These are phyloP conservation scores for Solanum lycopersicoides DNA, from an alignment of 257 asterid species.

Conservation along the genomic window DNA sequence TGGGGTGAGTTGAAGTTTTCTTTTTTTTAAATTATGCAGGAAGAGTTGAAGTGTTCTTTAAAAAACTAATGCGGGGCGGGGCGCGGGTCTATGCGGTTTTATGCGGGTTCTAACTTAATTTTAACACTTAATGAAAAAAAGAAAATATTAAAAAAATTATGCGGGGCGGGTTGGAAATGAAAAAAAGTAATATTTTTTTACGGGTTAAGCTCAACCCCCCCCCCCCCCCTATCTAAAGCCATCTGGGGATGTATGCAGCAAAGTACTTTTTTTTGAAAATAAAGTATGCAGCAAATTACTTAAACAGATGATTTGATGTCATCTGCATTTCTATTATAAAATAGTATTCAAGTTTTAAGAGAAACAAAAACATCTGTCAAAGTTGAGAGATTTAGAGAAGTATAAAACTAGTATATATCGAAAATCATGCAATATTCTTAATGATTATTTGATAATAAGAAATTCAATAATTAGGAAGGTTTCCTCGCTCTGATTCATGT, in stretches of 20 bases:
- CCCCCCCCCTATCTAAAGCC: not conserved
- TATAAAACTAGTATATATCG: not conserved
- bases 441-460: not conserved
- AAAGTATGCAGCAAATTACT: not conserved
- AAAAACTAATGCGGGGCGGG: not conserved
- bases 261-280: too few relatives aligned
- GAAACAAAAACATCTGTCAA: not conserved
- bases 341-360: not conserved
- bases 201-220: not conserved
- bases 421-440: not conserved
- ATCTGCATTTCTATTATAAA: not conserved
- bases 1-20: not conserved
- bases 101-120: not conserved
- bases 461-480: not conserved
- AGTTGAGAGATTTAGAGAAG: not conserved
- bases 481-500: not conserved
- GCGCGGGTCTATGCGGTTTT: not conserved
- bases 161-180: not conserved
- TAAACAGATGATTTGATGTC: not conserved
- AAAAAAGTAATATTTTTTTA: too few relatives aligned
- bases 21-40: not conserved
- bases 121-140: not conserved
- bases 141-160: accelerated
- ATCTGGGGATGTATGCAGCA: not conserved
- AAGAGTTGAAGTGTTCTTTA: not conserved